phyloP scores from a whole-genome alignment of 352 stramenopile species.

The Pythium apleroticum region DNA sequence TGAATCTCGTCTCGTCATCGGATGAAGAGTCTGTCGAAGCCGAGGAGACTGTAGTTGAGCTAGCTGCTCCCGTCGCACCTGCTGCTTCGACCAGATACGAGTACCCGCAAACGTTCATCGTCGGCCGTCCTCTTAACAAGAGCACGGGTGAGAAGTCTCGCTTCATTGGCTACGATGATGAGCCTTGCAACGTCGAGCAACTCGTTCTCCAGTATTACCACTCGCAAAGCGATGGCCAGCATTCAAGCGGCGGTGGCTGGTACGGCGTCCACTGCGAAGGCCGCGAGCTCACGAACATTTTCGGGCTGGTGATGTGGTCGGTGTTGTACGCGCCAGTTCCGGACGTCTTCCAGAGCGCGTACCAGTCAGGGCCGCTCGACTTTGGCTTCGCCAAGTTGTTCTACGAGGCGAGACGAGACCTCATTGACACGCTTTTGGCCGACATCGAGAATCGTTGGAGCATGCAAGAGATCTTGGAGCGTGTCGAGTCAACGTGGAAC shows the following conservation, averaged over 20 bases:
- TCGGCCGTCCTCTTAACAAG: slow-evolving; percentile 74
- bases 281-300: slow-evolving; percentile 62
- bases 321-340: slow-evolving; percentile 75
- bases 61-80: not conserved
- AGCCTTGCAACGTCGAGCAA: slow-evolving; percentile 82
- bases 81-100: slow-evolving; percentile 22
- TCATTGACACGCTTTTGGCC: slow-evolving; percentile 48
- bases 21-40: slow-evolving; percentile 7
- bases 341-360: slow-evolving; percentile 88
- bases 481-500: slow-evolving; percentile 39
- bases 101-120: slow-evolving; percentile 51
- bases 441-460: slow-evolving; percentile 43
- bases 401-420: slow-evolving; percentile 35
- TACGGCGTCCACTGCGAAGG: slow-evolving; percentile 88
- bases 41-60: not conserved
- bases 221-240: slow-evolving; percentile 24
- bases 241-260: slow-evolving; percentile 49
- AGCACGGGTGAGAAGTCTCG: slow-evolving; percentile 76
- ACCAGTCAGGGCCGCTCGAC: slow-evolving; percentile 67
- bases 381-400: slow-evolving; percentile 68
- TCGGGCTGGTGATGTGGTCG: slow-evolving; percentile 89
- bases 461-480: slow-evolving; percentile 42
- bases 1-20: slow-evolving; percentile 20
- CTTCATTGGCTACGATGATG: slow-evolving; percentile 88
- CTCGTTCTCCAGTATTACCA: slow-evolving; percentile 82